Evolutionary conservation across 352 stramenopile species (phyloP), one percentile per base, ranked within the genome.

Genomic region (Phytophthora constricta): DNA sequence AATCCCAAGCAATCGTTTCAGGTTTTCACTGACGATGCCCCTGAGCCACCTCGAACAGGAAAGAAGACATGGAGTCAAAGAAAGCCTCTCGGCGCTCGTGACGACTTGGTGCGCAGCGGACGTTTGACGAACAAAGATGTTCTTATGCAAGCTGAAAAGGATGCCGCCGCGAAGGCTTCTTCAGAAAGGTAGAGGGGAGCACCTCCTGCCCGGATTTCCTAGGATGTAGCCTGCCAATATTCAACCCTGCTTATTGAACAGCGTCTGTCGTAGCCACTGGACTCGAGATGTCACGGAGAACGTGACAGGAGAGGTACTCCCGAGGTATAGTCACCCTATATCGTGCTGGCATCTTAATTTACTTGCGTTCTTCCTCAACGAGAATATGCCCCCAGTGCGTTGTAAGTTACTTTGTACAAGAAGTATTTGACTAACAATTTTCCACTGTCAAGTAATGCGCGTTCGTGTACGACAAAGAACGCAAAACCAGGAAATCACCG

Each of bases 101-200:
- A 95, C 26, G 87, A 95, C 46, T 76, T 95, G 48, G 71, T 86
- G 17, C 72, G 65, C 14, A 59, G 68, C 46, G 77, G 72, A 19
- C 74, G 83, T 26, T 47, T 92, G 25, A 95, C 86, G 25, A 93
- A 96, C 74, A 92, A 90, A 61, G 88, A 96, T 58, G 76, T 84
- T 58, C 65, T 96, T 39, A 69, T 92, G 80, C 73, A 88, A 68
- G 71, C 62, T 51, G 58, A 76, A 55, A 74, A 70, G 26, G 58
- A 73, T 71, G 45, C 49, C 22, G 50, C 26, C 33, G 52, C 50
- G 25, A 76, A 80, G 26, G 39, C 68, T 27, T 61, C 57, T n/a
- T 17, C 59, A 10, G 54, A 58, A 70, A 89, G 80, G 80, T 89
- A 89, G 66, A 74, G 55, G 59, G 58, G 58, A 56, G 42, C n/a